Evolutionary conservation across 2,329 filamentous ascomycete species (phyloP), one percentile per base, ranked within the genome.

Genomic region (Sporothrix curviconia): DNA sequence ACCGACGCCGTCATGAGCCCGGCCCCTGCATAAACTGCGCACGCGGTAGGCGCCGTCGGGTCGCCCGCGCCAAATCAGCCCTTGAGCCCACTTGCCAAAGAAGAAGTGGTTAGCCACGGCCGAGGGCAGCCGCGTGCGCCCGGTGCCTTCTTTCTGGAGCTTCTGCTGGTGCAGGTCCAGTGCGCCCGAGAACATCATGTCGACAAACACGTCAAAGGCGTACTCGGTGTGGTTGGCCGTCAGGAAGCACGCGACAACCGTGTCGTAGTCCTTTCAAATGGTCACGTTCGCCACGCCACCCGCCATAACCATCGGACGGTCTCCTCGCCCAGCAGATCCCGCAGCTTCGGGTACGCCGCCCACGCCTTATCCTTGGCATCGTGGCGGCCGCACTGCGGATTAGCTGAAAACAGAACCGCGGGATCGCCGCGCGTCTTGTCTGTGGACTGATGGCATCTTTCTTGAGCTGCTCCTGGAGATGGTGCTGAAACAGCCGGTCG

Each of bases 1-100:
- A 87, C 85, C 2, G 88, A 76, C 40, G 88, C 83, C 2, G 89
- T 84, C 58, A 77, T 76, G 34, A 91, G 1, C 84, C 83, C 64
- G 81, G 82, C 54, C 80, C 76, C 64, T 85, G 83, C 87, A 95
- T 92, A 61, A 91, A 78, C 14, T 87, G 80, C 28, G 75, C 8
- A 95, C 89, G 59, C 83, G 81, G 54, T 82, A 78, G 3, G 90
- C 89, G 2, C 86, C 87, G 57, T 87, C 81, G 14, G 72, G 62
- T 90, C 81, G 2, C 84, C 84, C 58, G 85, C 81, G 15, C 85
- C 86, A 57, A n/a, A 95, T 87, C 8, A 95, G 80, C 51, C 87
- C 84, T 70, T 92, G 92, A 66, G 95, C 79, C 92, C 91, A 96
- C 65, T 90, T 92, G 34, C 86, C 88, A 63, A 91, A 87, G 70